Evolutionary conservation across 306 rosid species (phyloP).

Genomic region (Rubus parviflorus): DNA sequence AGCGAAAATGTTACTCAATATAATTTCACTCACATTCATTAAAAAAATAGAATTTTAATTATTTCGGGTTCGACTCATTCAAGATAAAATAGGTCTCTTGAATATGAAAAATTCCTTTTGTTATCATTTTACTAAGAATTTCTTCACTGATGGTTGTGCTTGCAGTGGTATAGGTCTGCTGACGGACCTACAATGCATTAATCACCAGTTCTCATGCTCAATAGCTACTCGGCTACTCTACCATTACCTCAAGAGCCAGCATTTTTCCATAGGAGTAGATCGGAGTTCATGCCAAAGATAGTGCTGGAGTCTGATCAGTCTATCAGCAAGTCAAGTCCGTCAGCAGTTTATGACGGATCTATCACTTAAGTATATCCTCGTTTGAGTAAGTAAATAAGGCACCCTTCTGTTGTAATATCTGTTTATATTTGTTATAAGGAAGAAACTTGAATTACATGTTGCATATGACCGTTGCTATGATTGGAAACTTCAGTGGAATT

Average conservation of each 20-base stretch:
- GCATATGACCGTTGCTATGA: too few relatives aligned
- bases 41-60: too few relatives aligned
- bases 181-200: conserved; percentile 55
- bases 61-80: too few relatives aligned
- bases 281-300: neutral
- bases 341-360: conserved; percentile 5
- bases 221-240: conserved; percentile 33
- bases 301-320: neutral
- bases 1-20: too few relatives aligned
- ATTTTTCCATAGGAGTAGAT: conserved; percentile 18
- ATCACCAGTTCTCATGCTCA: conserved; percentile 43
- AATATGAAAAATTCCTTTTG: neutral
- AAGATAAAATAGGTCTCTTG: too few relatives aligned
- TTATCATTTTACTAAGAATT: neutral
- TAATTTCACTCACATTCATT: too few relatives aligned
- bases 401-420: neutral
- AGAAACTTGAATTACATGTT: neutral
- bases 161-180: conserved; percentile 21
- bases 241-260: conserved; percentile 39
- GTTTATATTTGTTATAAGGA: neutral
- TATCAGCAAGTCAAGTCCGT: neutral
- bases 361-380: conserved; percentile 14
- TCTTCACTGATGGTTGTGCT: neutral
- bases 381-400: neutral
- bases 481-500: too few relatives aligned